Evolutionary conservation across 768 basidiomycete species (phyloP).

Genomic region (Saitozyma podzolica): DNA sequence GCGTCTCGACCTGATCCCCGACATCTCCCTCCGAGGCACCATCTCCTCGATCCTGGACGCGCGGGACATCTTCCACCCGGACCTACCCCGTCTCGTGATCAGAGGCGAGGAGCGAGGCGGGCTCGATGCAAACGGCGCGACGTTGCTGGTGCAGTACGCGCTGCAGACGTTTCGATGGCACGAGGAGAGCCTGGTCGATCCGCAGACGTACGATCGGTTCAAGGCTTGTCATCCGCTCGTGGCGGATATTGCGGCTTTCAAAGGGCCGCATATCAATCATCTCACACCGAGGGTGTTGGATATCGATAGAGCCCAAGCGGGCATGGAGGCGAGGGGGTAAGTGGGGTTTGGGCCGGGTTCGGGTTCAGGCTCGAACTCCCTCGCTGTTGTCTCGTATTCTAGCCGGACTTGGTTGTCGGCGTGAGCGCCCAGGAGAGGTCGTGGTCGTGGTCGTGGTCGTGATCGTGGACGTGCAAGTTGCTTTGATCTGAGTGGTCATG

Average conservation of each 20-base stretch:
- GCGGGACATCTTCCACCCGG: slow-evolving; percentile 39
- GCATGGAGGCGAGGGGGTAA: slow-evolving; percentile 42
- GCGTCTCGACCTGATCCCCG: slow-evolving; percentile 37
- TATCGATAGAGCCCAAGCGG: slow-evolving; percentile 44
- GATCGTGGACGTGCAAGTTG: too few relatives aligned
- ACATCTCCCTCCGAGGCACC: slow-evolving; percentile 23
- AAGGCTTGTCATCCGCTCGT: slow-evolving; percentile 29
- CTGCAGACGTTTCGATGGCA: slow-evolving; percentile 48
- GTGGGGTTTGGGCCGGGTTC: slow-evolving; percentile 2
- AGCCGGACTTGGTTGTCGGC: too few relatives aligned
- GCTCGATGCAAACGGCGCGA: slow-evolving; percentile 17
- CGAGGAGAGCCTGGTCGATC: slow-evolving; percentile 25
- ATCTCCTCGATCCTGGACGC: slow-evolving; percentile 21
- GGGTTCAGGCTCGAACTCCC: background rate
- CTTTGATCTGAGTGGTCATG: too few relatives aligned
- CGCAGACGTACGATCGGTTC: slow-evolving; percentile 32
- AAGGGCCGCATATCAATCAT: slow-evolving; percentile 47
- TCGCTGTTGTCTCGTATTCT: background rate
- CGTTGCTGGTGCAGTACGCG: slow-evolving; percentile 25
- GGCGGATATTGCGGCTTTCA: slow-evolving; percentile 46
- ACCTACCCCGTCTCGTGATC: slow-evolving; percentile 16
- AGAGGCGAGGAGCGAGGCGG: slow-evolving; percentile 38
- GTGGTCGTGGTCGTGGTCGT: too few relatives aligned
- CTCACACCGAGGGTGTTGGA: slow-evolving; percentile 48
- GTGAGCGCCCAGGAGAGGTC: too few relatives aligned